phyloP scores from a whole-genome alignment of 495 filamentous ascomycete species.

The Rhizodiscina lignyota region DNA sequence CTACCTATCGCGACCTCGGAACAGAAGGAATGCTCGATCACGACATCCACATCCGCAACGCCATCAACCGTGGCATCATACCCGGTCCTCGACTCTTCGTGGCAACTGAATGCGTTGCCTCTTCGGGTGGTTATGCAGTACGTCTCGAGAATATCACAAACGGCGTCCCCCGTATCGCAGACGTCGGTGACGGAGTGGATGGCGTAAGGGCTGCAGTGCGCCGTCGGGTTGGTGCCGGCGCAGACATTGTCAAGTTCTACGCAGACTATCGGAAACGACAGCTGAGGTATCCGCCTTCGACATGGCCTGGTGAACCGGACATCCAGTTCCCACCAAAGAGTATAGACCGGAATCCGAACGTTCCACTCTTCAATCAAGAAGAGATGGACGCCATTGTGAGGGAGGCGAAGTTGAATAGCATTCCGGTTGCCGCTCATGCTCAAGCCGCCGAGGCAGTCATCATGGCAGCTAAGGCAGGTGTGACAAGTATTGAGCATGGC shows the following conservation, averaged over 20 bases:
- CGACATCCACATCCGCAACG: conserved; percentile 25
- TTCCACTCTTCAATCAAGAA: conserved; percentile 26
- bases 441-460: conserved; percentile 24
- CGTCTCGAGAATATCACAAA: conserved; percentile 27
- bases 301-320: conserved; percentile 8
- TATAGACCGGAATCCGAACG: conserved; percentile 23
- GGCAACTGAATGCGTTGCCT: conserved; percentile 31
- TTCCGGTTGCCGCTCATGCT: conserved; percentile 30
- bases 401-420: conserved; percentile 23
- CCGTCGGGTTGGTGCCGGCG: conserved; percentile 29
- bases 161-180: conserved; percentile 22
- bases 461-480: conserved; percentile 31
- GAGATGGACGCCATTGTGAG: conserved; percentile 35
- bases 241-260: conserved; percentile 37
- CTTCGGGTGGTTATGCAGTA: conserved; percentile 30
- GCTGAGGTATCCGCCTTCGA: conserved; percentile 25
- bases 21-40: conserved; percentile 29
- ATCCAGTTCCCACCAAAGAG: conserved; percentile 9
- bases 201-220: conserved; percentile 30
- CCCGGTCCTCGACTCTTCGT: conserved; percentile 36
- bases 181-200: conserved; percentile 27
- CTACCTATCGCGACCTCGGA: conserved; percentile 37
- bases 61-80: conserved; percentile 31
- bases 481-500: conserved; percentile 34
- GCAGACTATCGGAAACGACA: conserved; percentile 32